Evolutionary conservation across 306 rosid genomes (phyloP).

Genomic region (Malus fusca): DNA sequence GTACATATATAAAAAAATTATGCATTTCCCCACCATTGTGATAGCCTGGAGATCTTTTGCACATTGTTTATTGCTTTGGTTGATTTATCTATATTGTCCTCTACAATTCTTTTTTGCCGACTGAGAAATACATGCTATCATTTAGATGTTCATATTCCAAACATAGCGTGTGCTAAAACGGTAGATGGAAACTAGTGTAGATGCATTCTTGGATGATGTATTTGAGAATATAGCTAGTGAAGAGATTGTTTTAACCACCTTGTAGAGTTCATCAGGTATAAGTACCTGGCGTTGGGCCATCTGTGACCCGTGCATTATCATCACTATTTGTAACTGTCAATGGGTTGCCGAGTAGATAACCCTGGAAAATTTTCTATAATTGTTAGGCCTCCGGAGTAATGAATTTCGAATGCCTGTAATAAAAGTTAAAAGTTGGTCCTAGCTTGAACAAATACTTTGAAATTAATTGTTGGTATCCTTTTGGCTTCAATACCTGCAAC

Average conservation of each 20-base stretch:
- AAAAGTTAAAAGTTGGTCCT: not conserved
- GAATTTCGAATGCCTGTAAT: not conserved
- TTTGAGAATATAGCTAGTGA: not conserved
- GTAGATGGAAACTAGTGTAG: not conserved
- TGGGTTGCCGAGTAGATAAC: constrained; percentile 29
- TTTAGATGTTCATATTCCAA: not conserved
- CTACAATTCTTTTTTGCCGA: constrained; percentile 21
- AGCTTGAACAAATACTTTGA: constrained; percentile 7
- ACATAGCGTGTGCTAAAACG: not conserved
- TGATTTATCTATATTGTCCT: constrained; percentile 10
- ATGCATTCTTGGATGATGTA: not conserved
- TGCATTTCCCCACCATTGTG: constrained; percentile 11
- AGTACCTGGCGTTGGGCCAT: constrained; percentile 22
- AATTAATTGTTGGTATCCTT: constrained; percentile 9
- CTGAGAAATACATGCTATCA: not conserved
- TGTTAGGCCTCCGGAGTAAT: not conserved
- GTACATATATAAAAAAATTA: not conserved
- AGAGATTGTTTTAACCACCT: constrained; percentile 10
- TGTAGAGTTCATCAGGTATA: constrained; percentile 31
- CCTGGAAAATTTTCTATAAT: not conserved
- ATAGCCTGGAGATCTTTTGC: constrained; percentile 19
- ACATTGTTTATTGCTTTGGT: constrained; percentile 8
- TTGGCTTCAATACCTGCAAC: constrained; percentile 22
- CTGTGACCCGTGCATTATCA: constrained; percentile 9
- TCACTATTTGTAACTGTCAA: constrained; percentile 2